Conservation (phyloP, 1,284 basidiomycete species). For the Sanghuangporus weigelae region DNA sequence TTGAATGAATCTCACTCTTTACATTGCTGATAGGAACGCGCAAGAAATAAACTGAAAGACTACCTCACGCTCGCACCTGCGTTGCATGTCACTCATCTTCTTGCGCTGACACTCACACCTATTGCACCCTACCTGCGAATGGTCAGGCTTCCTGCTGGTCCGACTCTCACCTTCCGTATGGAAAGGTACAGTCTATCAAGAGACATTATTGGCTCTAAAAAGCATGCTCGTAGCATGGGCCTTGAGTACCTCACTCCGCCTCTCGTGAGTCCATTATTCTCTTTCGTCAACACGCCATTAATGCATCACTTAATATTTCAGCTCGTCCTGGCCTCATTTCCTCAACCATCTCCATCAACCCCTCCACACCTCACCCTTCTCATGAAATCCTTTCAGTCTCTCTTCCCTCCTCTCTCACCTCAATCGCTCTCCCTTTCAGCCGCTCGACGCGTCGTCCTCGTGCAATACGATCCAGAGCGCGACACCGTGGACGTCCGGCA, state of each 20-base stretch:
- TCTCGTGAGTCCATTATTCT: slow-evolving; percentile 47
- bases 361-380: slow-evolving; percentile 67
- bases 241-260: slow-evolving; percentile 86
- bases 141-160: slow-evolving; percentile 86
- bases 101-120: slow-evolving; percentile 88
- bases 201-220: slow-evolving; percentile 69
- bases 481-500: slow-evolving; percentile 92
- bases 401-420: slow-evolving; percentile 83
- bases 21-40: slow-evolving; percentile 64
- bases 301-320: slow-evolving; percentile 24
- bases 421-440: slow-evolving; percentile 74
- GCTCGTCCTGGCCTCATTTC: slow-evolving; percentile 76
- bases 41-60: slow-evolving; percentile 90
- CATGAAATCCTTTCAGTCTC: slow-evolving; percentile 85
- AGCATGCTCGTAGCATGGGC: slow-evolving; percentile 69
- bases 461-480: slow-evolving; percentile 86
- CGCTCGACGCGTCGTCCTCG: slow-evolving; percentile 87
- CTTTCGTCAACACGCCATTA: background rate
- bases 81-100: slow-evolving; percentile 88
- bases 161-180: slow-evolving; percentile 90
- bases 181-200: slow-evolving; percentile 90
- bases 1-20: slow-evolving; percentile 17
- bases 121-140: slow-evolving; percentile 85
- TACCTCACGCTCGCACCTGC: slow-evolving; percentile 91
- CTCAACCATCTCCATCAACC: slow-evolving; percentile 62